These are phyloP conservation scores for Beauveria bassiana DNA, from an alignment of 2,329 filamentous ascomycete species.

Conservation along the genomic window DNA sequence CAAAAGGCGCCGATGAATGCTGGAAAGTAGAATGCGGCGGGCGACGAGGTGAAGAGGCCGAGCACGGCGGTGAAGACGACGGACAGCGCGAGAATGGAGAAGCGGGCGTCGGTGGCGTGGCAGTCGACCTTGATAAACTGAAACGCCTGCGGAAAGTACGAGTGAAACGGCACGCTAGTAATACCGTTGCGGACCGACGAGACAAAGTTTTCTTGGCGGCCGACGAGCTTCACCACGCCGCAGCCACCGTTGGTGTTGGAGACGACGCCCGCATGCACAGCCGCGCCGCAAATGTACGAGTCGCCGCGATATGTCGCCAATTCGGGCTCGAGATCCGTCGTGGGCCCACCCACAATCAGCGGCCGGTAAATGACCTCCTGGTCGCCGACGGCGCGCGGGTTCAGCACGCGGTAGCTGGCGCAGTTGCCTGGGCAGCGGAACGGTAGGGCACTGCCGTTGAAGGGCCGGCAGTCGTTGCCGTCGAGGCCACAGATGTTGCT, in stretches of 20 bases:
- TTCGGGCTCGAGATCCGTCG: conserved; percentile 30
- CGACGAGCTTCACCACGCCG: conserved; percentile 69
- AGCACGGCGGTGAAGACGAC: conserved; percentile 69
- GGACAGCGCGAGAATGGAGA: conserved; percentile 76
- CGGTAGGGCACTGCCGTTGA: conserved; percentile 59
- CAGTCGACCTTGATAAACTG: conserved; percentile 64
- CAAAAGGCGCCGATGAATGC: conserved; percentile 78
- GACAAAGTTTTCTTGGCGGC: conserved; percentile 56
- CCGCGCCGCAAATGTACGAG: conserved; percentile 78
- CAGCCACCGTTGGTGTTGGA: conserved; percentile 67
- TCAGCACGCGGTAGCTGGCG: conserved; percentile 54
- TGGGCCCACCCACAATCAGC: conserved; percentile 61
- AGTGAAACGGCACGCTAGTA: conserved; percentile 68
- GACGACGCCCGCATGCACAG: conserved; percentile 76
- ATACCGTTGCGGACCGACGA: conserved; percentile 66
- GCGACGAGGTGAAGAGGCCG: conserved; percentile 73
- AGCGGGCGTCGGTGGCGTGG: conserved; percentile 68
- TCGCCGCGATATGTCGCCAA: conserved; percentile 72
- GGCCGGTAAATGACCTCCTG: conserved; percentile 56
- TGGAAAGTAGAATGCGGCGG: conserved; percentile 76
- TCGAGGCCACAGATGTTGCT: conserved; percentile 69
- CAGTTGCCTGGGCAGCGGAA: conserved; percentile 73
- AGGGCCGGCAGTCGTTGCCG: conserved; percentile 67
- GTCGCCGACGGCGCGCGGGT: conserved; percentile 68
- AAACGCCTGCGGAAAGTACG: conserved; percentile 83